Evolutionary conservation across 2,329 filamentous ascomycete genomes (phyloP).

Genomic region (Aspergillus piperis): DNA sequence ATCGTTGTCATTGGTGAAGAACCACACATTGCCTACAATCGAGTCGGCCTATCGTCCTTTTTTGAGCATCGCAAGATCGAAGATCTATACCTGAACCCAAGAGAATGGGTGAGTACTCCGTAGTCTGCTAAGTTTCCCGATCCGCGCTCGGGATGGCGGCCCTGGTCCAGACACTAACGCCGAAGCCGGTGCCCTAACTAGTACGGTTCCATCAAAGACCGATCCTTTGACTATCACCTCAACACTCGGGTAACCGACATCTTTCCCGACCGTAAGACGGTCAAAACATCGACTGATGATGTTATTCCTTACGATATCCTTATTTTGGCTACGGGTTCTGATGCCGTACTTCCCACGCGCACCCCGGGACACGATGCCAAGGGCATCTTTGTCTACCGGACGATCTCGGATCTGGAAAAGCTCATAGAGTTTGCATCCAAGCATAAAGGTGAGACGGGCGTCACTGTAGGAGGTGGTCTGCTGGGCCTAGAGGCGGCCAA

Average conservation of each 20-base stretch:
- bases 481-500: conserved; percentile 87
- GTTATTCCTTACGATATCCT: conserved; percentile 75
- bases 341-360: conserved; percentile 71
- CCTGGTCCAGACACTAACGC: not conserved
- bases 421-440: conserved; percentile 72
- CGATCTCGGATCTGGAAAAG: conserved; percentile 75
- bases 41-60: conserved; percentile 84
- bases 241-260: conserved; percentile 74
- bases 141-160: not conserved
- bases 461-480: conserved; percentile 81
- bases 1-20: conserved; percentile 87
- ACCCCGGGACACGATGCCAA: conserved; percentile 77
- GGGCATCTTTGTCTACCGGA: conserved; percentile 87
- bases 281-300: conserved; percentile 70
- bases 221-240: conserved; percentile 71
- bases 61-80: conserved; percentile 84
- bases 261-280: conserved; percentile 62
- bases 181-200: conserved; percentile 29
- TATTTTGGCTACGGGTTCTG: conserved; percentile 82
- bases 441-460: conserved; percentile 67
- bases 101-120: conserved; percentile 67
- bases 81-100: conserved; percentile 82
- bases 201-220: conserved; percentile 68
- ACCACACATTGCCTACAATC: conserved; percentile 83
- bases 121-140: not conserved